Evolutionary conservation across 306 rosid genomes (phyloP).

Genomic region (Lathyrus oleraceus): DNA sequence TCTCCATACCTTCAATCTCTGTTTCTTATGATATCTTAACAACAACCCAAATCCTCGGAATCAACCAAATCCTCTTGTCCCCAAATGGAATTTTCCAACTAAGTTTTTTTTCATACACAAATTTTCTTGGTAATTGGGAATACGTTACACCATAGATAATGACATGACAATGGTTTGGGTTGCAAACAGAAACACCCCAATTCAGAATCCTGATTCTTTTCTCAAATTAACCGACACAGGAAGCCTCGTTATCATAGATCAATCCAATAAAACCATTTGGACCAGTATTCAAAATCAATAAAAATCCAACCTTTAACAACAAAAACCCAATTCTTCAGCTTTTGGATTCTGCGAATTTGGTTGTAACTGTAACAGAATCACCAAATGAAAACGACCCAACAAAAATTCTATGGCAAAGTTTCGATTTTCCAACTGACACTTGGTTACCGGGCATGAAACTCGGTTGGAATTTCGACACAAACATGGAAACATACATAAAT

Average conservation of each 20-base stretch:
- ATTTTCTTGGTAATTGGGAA: conserved; percentile 58
- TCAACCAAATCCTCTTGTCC: conserved; percentile 55
- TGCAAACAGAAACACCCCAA: conserved; percentile 72
- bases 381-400: conserved; percentile 33
- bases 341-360: conserved; percentile 63
- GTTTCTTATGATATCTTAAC: conserved; percentile 49
- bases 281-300: conserved; percentile 39
- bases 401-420: conserved; percentile 64
- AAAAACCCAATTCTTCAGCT: conserved; percentile 51
- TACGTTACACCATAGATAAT: conserved; percentile 57
- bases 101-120: conserved; percentile 44
- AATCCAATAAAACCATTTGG: conserved; percentile 46
- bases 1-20: conserved; percentile 40
- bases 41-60: conserved; percentile 44
- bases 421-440: conserved; percentile 66
- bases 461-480: conserved; percentile 52
- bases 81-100: conserved; percentile 47
- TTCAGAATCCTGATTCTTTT: conserved; percentile 38
- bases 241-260: conserved; percentile 40
- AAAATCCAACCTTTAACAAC: neutral
- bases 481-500: conserved; percentile 39
- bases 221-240: conserved; percentile 48
- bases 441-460: conserved; percentile 75
- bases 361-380: conserved; percentile 40
- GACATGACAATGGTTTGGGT: conserved; percentile 61